phyloP scores from a whole-genome alignment of 257 asterid genomes.

The Cruciata laevipes region DNA sequence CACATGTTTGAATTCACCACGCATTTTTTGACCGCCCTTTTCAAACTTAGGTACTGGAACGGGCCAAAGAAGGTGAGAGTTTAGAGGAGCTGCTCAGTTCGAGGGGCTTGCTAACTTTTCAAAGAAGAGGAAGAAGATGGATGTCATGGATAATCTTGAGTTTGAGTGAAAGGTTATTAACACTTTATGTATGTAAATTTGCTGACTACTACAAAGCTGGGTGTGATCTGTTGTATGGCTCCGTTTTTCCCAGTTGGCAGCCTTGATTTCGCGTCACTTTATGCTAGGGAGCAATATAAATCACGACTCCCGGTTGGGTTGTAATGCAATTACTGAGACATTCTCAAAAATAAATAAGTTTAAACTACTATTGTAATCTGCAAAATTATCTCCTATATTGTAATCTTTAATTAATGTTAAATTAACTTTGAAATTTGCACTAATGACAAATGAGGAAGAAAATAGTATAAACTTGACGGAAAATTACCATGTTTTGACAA shows the following conservation, averaged over 20 bases:
- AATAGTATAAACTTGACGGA: no score
- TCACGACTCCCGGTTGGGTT: not conserved
- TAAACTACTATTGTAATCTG: no score
- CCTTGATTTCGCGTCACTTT: not conserved
- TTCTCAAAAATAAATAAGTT: no score
- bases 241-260: slow-evolving; percentile 10
- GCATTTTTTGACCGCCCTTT: slow-evolving; percentile 8
- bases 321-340: not conserved
- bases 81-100: slow-evolving; percentile 77
- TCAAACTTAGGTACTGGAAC: slow-evolving; percentile 68
- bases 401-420: no score
- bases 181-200: not conserved
- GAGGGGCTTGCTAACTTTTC: slow-evolving; percentile 41
- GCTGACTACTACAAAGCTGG: not conserved
- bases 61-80: slow-evolving; percentile 95
- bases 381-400: no score
- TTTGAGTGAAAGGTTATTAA: slow-evolving; percentile 28
- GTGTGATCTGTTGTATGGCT: slow-evolving; percentile 1
- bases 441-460: no score
- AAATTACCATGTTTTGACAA: no score
- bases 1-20: not conserved
- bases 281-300: not conserved
- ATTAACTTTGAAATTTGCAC: no score
- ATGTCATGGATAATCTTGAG: slow-evolving; percentile 45
- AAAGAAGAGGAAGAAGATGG: slow-evolving; percentile 56